Conservation (phyloP, 2,329 filamentous ascomycete species). For the Ustilaginoidea virens region DNA sequence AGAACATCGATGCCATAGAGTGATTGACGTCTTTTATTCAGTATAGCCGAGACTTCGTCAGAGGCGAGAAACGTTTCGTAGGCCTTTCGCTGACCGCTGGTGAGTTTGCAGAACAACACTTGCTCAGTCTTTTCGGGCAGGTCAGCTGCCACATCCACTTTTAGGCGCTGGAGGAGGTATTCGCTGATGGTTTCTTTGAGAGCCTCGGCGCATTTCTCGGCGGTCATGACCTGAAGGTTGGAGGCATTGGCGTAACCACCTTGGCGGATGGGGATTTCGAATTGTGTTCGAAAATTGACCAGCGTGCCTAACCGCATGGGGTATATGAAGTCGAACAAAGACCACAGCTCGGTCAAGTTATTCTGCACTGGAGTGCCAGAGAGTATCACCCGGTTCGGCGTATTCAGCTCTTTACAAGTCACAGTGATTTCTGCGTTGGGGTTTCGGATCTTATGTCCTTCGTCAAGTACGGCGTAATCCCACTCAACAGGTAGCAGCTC, state of each 20-base stretch:
- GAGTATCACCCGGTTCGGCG: conserved; percentile 78
- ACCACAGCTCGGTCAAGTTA: conserved; percentile 90
- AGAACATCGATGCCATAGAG: conserved; percentile 84
- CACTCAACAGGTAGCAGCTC: conserved; percentile 71
- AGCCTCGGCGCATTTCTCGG: conserved; percentile 84
- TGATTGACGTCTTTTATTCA: conserved; percentile 59
- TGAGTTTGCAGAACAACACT: conserved; percentile 90
- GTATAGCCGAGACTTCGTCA: conserved; percentile 71
- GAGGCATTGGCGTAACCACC: conserved; percentile 93
- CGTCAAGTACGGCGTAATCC: conserved; percentile 88
- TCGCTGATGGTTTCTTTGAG: conserved; percentile 88
- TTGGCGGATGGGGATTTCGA: conserved; percentile 84
- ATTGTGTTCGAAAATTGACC: conserved; percentile 78
- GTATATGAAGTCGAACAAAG: conserved; percentile 92
- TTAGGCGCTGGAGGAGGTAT: conserved; percentile 82
- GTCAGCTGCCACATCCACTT: conserved; percentile 85
- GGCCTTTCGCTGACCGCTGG: conserved; percentile 54
- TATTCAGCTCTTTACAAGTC: conserved; percentile 85
- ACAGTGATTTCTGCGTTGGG: conserved; percentile 91
- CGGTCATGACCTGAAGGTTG: conserved; percentile 86
- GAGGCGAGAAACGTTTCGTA: conserved; percentile 74
- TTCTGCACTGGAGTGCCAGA: conserved; percentile 98
- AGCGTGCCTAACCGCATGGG: conserved; percentile 89
- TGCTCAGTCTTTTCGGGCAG: conserved; percentile 92
- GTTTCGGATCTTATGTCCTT: conserved; percentile 96